Conservation (phyloP, 129 eudicot genomes). For the Scalesia atractyloides region DNA sequence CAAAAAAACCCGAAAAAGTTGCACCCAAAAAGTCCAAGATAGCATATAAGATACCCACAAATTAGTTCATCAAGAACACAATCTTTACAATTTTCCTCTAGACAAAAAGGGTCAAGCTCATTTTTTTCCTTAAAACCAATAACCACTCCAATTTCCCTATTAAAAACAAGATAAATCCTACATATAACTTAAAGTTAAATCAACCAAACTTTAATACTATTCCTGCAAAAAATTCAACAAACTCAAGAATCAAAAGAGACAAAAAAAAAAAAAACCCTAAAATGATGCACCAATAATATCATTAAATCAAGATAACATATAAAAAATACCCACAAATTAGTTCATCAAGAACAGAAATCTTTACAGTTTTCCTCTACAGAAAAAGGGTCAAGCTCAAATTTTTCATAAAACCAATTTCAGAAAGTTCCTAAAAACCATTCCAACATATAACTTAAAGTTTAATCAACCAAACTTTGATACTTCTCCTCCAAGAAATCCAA, state of each 20-base stretch:
- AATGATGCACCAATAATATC: background rate
- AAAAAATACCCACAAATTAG: slow-evolving; percentile 5
- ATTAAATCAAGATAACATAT: background rate
- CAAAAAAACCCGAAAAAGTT: background rate
- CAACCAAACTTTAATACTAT: slow-evolving; percentile 17
- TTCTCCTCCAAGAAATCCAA: slow-evolving; percentile 31
- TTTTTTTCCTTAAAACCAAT: slow-evolving; percentile 15
- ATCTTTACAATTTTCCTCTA: slow-evolving; percentile 3
- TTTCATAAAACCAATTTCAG: slow-evolving; percentile 10
- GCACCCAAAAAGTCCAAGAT: background rate
- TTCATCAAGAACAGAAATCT: slow-evolving; percentile 17
- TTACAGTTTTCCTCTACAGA: background rate
- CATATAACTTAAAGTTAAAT: slow-evolving; percentile 14
- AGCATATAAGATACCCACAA: slow-evolving; percentile 1
- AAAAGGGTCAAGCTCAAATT: slow-evolving; percentile 7
- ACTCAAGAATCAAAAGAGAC: slow-evolving; percentile 1
- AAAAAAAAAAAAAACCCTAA: background rate
- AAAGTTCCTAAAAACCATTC: slow-evolving; percentile 10
- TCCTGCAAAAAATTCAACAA: slow-evolving; percentile 27
- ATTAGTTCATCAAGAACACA: slow-evolving; percentile 11
- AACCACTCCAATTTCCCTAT: slow-evolving; percentile 18
- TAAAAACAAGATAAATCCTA: slow-evolving; percentile 12
- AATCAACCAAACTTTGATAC: slow-evolving; percentile 17
- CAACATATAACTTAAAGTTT: slow-evolving; percentile 17
- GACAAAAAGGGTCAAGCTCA: no score